Percentiles rank a stretch among this genome's conserved stretches.
Conservation (phyloP, 495 filamentous ascomycete species). For the Chaetomium fimeti region DNA sequence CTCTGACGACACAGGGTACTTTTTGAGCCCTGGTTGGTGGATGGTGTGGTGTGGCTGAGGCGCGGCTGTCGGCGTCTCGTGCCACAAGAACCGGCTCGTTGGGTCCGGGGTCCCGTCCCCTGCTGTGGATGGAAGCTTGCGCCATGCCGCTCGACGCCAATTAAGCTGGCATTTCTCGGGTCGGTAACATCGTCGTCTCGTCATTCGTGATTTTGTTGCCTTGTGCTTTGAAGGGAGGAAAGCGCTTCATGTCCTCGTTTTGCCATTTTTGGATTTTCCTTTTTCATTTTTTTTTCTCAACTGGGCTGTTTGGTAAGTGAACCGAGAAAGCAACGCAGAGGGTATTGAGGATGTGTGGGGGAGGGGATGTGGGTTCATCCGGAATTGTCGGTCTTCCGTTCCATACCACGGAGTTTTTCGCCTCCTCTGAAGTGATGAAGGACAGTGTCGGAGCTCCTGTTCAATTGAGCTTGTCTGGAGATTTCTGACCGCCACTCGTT, state of each 20-base stretch:
- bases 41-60: slow-evolving; percentile 9
- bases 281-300: too few relatives aligned
- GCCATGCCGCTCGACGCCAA: slow-evolving; percentile 1
- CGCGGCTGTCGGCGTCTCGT: background rate
- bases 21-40: slow-evolving; percentile 13
- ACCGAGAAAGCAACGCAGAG: too few relatives aligned
- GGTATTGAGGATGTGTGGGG: too few relatives aligned
- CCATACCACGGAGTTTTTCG: background rate
- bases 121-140: background rate
- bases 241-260: background rate
- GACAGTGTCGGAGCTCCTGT: background rate
- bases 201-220: too few relatives aligned
- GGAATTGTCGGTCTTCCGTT: background rate
- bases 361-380: too few relatives aligned
- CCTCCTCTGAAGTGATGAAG: background rate
- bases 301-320: too few relatives aligned
- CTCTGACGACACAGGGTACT: slow-evolving; percentile 30
- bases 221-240: background rate
- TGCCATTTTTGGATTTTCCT: too few relatives aligned
- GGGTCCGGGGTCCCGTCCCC: background rate
- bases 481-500: background rate
- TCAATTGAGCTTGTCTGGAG: background rate
- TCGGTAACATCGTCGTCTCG: background rate
- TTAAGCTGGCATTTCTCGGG: too few relatives aligned
- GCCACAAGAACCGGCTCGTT: slow-evolving; percentile 14